Conservation (phyloP, 306 rosid species). For the Neltuma alba region DNA sequence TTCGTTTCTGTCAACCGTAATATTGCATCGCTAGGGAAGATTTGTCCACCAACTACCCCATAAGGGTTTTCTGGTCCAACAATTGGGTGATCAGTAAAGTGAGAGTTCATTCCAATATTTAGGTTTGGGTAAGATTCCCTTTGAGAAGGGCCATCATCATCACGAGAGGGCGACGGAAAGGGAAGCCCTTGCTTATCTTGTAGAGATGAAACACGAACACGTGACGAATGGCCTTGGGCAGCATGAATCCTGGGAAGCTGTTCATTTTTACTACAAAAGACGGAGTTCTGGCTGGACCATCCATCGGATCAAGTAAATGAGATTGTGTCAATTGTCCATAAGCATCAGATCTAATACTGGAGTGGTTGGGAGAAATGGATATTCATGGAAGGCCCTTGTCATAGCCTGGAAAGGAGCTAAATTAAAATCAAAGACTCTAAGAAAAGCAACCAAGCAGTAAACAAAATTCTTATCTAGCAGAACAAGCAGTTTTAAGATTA, state of each 20-base stretch:
- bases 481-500: slow-evolving; percentile 6
- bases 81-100: slow-evolving; percentile 58
- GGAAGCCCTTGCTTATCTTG: slow-evolving; percentile 69
- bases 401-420: slow-evolving; percentile 63
- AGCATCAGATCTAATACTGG: slow-evolving; percentile 61
- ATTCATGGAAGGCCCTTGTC: slow-evolving; percentile 70
- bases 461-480: slow-evolving; percentile 15
- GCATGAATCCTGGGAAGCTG: slow-evolving; percentile 65
- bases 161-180: slow-evolving; percentile 61
- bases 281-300: slow-evolving; percentile 72
- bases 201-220: slow-evolving; percentile 68
- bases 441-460: slow-evolving; percentile 29
- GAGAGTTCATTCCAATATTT: slow-evolving; percentile 52
- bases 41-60: slow-evolving; percentile 59
- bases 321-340: slow-evolving; percentile 71
- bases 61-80: slow-evolving; percentile 63
- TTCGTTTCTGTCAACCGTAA: slow-evolving; percentile 76
- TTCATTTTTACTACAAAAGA: slow-evolving; percentile 69
- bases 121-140: slow-evolving; percentile 61
- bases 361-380: slow-evolving; percentile 66
- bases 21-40: slow-evolving; percentile 47
- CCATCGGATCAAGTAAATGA: slow-evolving; percentile 69
- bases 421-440: slow-evolving; percentile 43
- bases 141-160: slow-evolving; percentile 48
- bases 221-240: slow-evolving; percentile 64